phyloP scores from a whole-genome alignment of 1,284 basidiomycete species.

The Athelia sp. region DNA sequence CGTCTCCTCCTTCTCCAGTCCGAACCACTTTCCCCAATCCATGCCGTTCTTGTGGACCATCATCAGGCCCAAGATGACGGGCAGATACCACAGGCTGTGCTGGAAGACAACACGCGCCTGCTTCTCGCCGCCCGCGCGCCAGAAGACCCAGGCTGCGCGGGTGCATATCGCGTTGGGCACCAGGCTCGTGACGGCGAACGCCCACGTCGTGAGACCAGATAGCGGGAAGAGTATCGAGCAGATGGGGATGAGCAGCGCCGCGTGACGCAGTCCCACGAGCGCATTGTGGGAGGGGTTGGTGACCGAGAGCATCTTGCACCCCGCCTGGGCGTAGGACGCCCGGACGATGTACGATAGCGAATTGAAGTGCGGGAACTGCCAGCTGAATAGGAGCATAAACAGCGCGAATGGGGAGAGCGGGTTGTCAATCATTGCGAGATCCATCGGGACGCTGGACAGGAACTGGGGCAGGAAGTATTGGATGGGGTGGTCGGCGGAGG shows the following conservation, averaged over 20 bases:
- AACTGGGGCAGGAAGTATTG: constrained; percentile 53
- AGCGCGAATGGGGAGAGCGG: constrained; percentile 75
- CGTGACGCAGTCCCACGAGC: constrained; percentile 82
- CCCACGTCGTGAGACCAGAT: constrained; percentile 84
- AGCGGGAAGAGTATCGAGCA: constrained; percentile 81
- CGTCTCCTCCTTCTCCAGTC: constrained; percentile 20
- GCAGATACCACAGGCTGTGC: constrained; percentile 88
- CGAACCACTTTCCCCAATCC: constrained; percentile 63
- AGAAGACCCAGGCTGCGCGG: constrained; percentile 73
- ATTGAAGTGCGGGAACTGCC: constrained; percentile 99
- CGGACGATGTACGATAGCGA: constrained; percentile 86
- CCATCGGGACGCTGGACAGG: constrained; percentile 30
- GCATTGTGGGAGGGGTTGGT: constrained; percentile 80
- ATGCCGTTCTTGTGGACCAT: constrained; percentile 89
- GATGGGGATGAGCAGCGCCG: constrained; percentile 74
- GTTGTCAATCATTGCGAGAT: constrained; percentile 57
- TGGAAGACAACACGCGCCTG: constrained; percentile 79
- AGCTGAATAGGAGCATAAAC: constrained; percentile 84
- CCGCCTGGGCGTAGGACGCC: constrained; percentile 88
- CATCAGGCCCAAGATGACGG: constrained; percentile 87
- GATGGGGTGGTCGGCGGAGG: constrained; percentile 41
- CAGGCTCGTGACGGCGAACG: constrained; percentile 77
- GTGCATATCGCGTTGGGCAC: constrained; percentile 75
- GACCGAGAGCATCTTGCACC: constrained; percentile 92
- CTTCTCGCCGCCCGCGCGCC: constrained; percentile 70